Evolutionary conservation across 495 filamentous ascomycete genomes (phyloP).

Genomic region (Rostrohypoxylon terebratum): DNA sequence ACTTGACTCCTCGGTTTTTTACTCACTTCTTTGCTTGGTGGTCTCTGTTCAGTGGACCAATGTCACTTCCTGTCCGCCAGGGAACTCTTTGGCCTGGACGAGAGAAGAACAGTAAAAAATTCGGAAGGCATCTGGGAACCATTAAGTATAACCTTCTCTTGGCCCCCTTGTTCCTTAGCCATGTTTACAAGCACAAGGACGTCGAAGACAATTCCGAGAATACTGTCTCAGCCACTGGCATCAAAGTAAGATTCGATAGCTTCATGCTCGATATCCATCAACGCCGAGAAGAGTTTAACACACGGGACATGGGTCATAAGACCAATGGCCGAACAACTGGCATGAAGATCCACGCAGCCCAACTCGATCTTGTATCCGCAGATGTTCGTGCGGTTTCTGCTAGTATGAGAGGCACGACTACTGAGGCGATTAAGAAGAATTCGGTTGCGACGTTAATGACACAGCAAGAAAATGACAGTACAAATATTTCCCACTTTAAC

Average conservation of each 20-base stretch:
- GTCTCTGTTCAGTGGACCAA: conserved; percentile 92
- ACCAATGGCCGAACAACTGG: conserved; percentile 82
- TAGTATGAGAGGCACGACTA: conserved; percentile 80
- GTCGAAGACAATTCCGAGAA: conserved; percentile 84
- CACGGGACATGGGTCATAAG: conserved; percentile 75
- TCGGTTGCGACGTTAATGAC: conserved; percentile 61
- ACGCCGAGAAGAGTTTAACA: conserved; percentile 89
- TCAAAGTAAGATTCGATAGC: conserved; percentile 93
- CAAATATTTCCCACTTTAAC: conserved; percentile 87
- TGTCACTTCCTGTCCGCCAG: conserved; percentile 95
- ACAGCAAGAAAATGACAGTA: conserved; percentile 60
- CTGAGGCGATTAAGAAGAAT: conserved; percentile 77
- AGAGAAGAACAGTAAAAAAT: conserved; percentile 98
- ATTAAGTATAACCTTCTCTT: conserved; percentile 96
- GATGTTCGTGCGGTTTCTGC: conserved; percentile 96
- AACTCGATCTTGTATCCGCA: conserved; percentile 90
- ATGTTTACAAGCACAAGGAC: conserved; percentile 99
- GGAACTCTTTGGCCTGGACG: conserved; percentile 88
- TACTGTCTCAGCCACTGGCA: conserved; percentile 87
- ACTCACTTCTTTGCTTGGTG: conserved; percentile 99
- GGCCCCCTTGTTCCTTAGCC: conserved; percentile 91
- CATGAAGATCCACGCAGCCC: conserved; percentile 94
- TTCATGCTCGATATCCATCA: conserved; percentile 97
- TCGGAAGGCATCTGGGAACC: conserved; percentile 93
- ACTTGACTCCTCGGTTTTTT: conserved; percentile 94